Evolutionary conservation across 768 basidiomycete genomes (phyloP), one percentile per base, ranked within the genome.

Genomic region (Nidula microcarpa): DNA sequence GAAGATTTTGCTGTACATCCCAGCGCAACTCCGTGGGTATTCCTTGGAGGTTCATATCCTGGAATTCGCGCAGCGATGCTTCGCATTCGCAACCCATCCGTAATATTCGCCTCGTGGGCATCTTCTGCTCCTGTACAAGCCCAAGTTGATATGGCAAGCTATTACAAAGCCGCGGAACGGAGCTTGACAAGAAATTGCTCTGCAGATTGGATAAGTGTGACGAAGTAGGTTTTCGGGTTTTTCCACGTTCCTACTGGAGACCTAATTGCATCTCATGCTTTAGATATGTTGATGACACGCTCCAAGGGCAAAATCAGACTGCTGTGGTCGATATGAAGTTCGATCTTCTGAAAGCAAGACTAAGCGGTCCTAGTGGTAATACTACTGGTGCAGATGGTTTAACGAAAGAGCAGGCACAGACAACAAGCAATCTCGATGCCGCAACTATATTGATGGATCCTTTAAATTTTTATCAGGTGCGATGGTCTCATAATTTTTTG

Each of bases 171-270:
- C 0, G 77, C 76, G 1, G 77, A 79, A 53, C 70, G 77, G 33
- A 77, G 75, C 53, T 64, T 79, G 17, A 76, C 76, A 0, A 66
- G 76, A 14, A 80, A 80, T 57, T 80, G 77, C 54, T 79, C 76
- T 5, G 75, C 76, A 1, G 78, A 80, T 66, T 80, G 77, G 77
- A 73, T 76, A 48, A 73, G 74, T 3, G 74, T 79, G 8, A 79
- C 77, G 33, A 62, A 62, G 60, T 68, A 41, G 39, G 16, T 41
- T 17, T 41, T 41, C 16, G 11, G 16, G 39, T 5, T 41, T 11
- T 41, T 41, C 39, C 11, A 5, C 13, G 11, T 13, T 41, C 39
- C 39, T 30, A 30, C 23, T 30, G 23, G 23, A 30, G 23, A 30
- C 23, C 23, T 30, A 30, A 30, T 30, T 30, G 23, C 23, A 30